Base-by-base conservation (phyloP, 2,329 filamentous ascomycete species). In the Coniochaeta prunicola region DNA sequence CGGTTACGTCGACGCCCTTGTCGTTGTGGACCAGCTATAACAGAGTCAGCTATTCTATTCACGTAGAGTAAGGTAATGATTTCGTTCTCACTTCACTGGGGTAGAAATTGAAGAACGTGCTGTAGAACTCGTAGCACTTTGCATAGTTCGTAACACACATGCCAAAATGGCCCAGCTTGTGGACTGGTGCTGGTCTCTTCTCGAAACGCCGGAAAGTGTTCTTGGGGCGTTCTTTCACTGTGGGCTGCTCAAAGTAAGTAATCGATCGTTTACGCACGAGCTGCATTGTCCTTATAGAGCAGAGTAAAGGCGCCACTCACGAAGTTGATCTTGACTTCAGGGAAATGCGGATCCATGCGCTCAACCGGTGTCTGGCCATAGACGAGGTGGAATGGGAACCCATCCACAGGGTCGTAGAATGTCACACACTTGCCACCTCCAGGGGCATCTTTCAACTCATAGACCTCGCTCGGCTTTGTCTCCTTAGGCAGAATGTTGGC, bases 361-460 rank as follows among this genome's bases (percentile, higher is more conserved):
- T 75, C 71, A 0, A 72, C 73, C 4, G 65, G 66, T 7, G 68
- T 67, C 67, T 87, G 83, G 1, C 81, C 83, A 62, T 80, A 71
- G 1, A 87, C 76, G 0, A 87, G 73, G 65, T 85, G 81, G 64
- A 86, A 77, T 1, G 80, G 79, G 60, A 79, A 85, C 0, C 78
- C 79, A 59, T 85, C 81, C 2, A 84, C 74, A 0, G 80, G 77
- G 58, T 81, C 77, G 59, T 75, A 73, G 60, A 82, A 78, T 0
- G 76, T 80, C 3, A 86, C 80, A 12, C 76, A 70, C 61, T 78
- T 74, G 21, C 83, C 83, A 10, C 80, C 80, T 2, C 83, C 82
- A 0, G 83, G 83, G 0, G 79, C 79, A 59, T 81, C 78, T 4
- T 65, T 64, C 19, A 79, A 64, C 12, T 82, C 77, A 59, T 81